Base-by-base conservation (phyloP, 192 early-diverging fungal species). In the Backusella australiensis region DNA sequence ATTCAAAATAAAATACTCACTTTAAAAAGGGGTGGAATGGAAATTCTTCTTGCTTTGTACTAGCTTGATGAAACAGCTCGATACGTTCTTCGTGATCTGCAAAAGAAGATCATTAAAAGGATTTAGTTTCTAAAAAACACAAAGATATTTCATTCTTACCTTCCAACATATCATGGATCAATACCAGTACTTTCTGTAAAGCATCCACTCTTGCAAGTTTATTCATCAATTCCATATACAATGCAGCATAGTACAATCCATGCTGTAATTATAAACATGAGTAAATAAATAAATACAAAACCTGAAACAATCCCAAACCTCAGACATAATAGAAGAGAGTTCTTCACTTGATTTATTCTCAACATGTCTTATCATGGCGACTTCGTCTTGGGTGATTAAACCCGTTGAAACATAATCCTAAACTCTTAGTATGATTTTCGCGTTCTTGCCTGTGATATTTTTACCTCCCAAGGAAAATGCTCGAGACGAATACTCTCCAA, bases 401-500 rank as follows among this genome's bases (percentile, higher is more conserved):
- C 86, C 87, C 0, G 93, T 93, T 14, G 90, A 87, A 78, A 94
- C 89, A 79, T 97, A 97, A n/a, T 95, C 95, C 89, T 95, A 53
- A 39, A 39, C 11, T 39, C 38, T 39, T 39, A 39, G 32, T 8
- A n/a, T 74, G 6, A 44, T 8, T 4, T 46, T 65, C 9, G 32
- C 34, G 52, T 52, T 17, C 53, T 17, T 52, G 6, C 21, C 2
- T 52, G 1, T 52, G 32, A n/a, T 52, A 6, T 63, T 29, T 29
- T 42, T 83, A 94, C 94, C 89, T 96, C 93, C 97, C 97, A 98
- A 0, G 96, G 94, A 78, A 97, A 92, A 17, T 93, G 87, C 72
- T 89, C 88, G 15, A 84, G 86, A 26, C 93, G 87, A 17, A 96
- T 86, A n/a, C 83, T 83, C 19, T 79, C 83, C 23, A 92, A 90